A percentile compares a stretch with the other conserved stretches of the same genome.
These are phyloP conservation scores for Hygrophorus russula DNA, from an alignment of 768 basidiomycete genomes.

Conservation along the genomic window DNA sequence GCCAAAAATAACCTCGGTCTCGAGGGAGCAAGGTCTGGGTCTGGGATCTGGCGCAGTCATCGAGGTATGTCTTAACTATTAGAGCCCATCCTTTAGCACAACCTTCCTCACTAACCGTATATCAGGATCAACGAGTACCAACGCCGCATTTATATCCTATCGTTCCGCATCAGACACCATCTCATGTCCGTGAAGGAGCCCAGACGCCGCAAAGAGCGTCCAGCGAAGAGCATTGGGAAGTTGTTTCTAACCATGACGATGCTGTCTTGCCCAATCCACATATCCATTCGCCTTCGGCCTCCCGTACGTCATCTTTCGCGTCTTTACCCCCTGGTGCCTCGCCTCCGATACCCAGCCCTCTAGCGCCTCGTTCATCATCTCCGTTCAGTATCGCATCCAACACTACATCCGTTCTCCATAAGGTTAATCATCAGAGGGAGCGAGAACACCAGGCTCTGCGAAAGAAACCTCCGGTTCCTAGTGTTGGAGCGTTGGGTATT, in stretches of 20 bases:
- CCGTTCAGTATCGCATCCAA: constrained; percentile 29
- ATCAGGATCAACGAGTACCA: constrained; percentile 1
- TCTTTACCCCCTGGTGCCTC: constrained; percentile 36
- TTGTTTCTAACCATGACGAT: constrained; percentile 5
- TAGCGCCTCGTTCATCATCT: constrained; percentile 30
- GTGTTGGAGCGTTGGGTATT: constrained; percentile 37
- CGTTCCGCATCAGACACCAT: neutral
- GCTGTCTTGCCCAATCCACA: constrained; percentile 8
- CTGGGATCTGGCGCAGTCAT: constrained; percentile 1
- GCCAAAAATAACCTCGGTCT: constrained; percentile 3
- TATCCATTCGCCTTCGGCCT: constrained; percentile 21
- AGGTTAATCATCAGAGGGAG: constrained; percentile 9
- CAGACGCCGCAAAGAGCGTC: constrained; percentile 3
- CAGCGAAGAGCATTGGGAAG: constrained; percentile 10
- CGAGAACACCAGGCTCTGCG: constrained; percentile 14
- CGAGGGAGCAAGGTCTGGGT: constrained; percentile 3
- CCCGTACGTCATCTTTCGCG: constrained; percentile 41
- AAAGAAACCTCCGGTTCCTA: constrained; percentile 17
- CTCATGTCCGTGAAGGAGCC: neutral
- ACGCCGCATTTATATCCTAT: constrained; percentile 2
- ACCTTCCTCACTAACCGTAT: neutral
- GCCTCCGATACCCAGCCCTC: constrained; percentile 26
- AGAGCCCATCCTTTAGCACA: neutral
- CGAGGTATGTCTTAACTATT: constrained; percentile 4
- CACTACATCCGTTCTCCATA: constrained; percentile 6